These are phyloP conservation scores for Rhodotorula sp. DNA, from an alignment of 1,284 basidiomycete genomes.

Conservation along the genomic window DNA sequence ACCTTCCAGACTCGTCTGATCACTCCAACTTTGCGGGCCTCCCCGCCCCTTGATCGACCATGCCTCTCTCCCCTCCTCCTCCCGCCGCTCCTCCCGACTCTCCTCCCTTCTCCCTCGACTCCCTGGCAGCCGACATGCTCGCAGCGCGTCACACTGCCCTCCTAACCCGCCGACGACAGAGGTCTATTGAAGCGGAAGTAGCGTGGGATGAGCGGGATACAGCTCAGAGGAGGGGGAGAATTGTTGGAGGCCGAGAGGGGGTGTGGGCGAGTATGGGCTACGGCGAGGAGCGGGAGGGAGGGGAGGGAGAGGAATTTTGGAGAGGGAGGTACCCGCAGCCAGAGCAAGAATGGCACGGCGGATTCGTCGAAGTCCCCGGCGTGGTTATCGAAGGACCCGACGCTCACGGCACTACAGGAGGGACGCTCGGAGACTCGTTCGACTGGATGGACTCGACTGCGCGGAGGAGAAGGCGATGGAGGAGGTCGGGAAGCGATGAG, in stretches of 20 bases:
- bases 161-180: not conserved
- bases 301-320: no score
- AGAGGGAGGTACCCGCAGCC: no score
- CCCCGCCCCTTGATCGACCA: not conserved
- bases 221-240: not conserved
- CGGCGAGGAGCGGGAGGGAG: not conserved
- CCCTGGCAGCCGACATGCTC: conserved; percentile 16
- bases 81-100: no score
- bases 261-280: no score
- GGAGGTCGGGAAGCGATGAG: no score
- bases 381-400: no score
- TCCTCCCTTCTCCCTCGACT: conserved; percentile 3
- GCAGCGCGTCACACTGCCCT: not conserved
- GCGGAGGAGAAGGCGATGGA: no score
- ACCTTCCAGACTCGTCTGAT: not conserved
- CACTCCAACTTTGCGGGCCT: not conserved
- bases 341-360: no score
- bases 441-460: no score
- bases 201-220: conserved; percentile 30
- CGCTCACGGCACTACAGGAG: no score
- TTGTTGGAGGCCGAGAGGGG: not conserved
- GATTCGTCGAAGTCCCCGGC: no score
- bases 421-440: no score
- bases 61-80: not conserved
- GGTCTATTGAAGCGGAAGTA: conserved; percentile 2